phyloP scores from a whole-genome alignment of 306 rosid species.

The Aeschynomene evenia region DNA sequence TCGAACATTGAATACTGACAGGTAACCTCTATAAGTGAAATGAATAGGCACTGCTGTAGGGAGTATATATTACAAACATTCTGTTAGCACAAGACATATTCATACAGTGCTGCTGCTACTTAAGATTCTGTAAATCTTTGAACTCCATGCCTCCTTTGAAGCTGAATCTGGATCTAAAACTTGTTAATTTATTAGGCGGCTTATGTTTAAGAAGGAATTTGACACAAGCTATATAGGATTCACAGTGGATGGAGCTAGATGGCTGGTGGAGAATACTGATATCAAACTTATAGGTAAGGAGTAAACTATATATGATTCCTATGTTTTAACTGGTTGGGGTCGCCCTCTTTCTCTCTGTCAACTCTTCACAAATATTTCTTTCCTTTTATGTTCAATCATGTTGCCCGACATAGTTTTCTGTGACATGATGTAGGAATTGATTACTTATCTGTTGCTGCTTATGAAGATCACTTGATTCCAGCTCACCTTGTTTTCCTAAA shows the following conservation, averaged over 20 bases:
- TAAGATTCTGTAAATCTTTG: not conserved
- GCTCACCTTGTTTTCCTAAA: slow-evolving; percentile 30
- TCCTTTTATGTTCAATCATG: too few species aligned
- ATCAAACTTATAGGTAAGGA: slow-evolving; percentile 64
- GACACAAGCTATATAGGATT: slow-evolving; percentile 66
- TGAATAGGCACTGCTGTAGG: not conserved
- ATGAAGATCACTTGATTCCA: slow-evolving; percentile 19
- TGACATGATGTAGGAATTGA: slow-evolving; percentile 23
- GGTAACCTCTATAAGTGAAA: slow-evolving; percentile 28
- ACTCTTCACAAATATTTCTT: not conserved
- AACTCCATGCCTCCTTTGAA: not conserved
- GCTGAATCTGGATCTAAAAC: slow-evolving; percentile 7
- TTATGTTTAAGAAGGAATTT: slow-evolving; percentile 57
- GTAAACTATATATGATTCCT: too few species aligned
- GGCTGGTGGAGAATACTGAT: slow-evolving; percentile 78
- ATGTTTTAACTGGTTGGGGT: not conserved
- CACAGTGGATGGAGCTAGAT: slow-evolving; percentile 64
- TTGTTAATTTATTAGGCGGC: slow-evolving; percentile 47
- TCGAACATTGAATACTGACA: slow-evolving; percentile 68
- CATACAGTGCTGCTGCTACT: not conserved
- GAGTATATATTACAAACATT: slow-evolving; percentile 19
- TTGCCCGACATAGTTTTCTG: not conserved
- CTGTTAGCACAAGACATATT: not conserved
- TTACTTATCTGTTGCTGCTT: slow-evolving; percentile 33
- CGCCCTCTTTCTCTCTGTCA: not conserved